These are phyloP conservation scores for Pittosporum tobira DNA, from an alignment of 129 eudicot genomes.

Conservation along the genomic window DNA sequence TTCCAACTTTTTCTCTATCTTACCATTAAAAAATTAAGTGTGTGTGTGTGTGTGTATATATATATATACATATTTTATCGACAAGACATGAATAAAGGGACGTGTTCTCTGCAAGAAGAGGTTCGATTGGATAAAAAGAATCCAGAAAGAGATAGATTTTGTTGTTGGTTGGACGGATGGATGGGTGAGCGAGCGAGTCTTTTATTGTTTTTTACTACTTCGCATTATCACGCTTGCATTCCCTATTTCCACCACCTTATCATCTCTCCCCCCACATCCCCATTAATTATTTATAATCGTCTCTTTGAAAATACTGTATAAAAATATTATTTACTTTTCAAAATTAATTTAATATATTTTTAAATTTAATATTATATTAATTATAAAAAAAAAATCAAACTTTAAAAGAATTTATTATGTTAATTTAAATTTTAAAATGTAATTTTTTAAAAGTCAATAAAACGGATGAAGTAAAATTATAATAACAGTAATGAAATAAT, in stretches of 20 bases:
- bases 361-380: too few relatives aligned
- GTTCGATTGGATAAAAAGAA: conserved; percentile 77
- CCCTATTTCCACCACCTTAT: conserved; percentile 51
- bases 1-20: neutral
- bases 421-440: too few relatives aligned
- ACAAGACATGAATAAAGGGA: conserved; percentile 43
- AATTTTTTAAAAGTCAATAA: too few relatives aligned
- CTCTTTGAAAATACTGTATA: neutral
- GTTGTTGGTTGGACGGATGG: conserved; percentile 63
- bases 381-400: too few relatives aligned
- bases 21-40: neutral
- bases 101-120: conserved; percentile 77
- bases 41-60: neutral
- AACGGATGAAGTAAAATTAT: too few relatives aligned
- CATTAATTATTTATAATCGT: conserved; percentile 9
- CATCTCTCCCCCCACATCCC: conserved; percentile 44
- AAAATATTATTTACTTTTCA: too few relatives aligned
- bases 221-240: conserved; percentile 44
- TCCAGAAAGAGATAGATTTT: conserved; percentile 57
- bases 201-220: conserved; percentile 28
- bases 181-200: too few relatives aligned
- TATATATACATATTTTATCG: conserved; percentile 3
- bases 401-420: too few relatives aligned
- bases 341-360: too few relatives aligned
- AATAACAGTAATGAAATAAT: too few relatives aligned